phyloP scores from a whole-genome alignment of 129 eudicot species.

The Flaveria linearis region DNA sequence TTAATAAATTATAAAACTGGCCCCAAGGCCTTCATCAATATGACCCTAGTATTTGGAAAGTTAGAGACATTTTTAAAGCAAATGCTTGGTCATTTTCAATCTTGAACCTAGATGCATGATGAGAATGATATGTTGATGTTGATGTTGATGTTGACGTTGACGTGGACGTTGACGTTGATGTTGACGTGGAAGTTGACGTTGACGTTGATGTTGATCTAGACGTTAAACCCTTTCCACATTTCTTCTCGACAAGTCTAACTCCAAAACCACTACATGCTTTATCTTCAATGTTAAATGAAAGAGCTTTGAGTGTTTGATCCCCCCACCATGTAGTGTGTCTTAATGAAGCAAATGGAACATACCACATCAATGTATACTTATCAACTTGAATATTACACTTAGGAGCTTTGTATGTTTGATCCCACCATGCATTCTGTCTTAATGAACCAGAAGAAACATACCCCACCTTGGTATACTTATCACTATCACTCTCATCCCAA shows the following conservation, averaged over 20 bases:
- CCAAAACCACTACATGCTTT: background rate
- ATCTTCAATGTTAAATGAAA: background rate
- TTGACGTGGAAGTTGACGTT: background rate
- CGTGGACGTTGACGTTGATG: background rate
- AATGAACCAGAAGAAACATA: background rate
- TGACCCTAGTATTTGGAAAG: too few species aligned
- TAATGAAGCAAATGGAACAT: background rate
- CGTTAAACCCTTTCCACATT: background rate
- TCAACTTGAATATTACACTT: background rate
- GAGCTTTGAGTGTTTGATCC: background rate
- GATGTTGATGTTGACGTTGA: too few species aligned
- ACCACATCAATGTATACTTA: background rate
- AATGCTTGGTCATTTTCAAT: background rate
- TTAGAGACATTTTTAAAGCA: background rate
- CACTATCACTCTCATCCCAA: background rate
- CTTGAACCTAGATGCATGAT: background rate
- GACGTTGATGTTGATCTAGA: background rate
- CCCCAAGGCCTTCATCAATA: too few species aligned
- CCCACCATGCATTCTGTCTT: background rate
- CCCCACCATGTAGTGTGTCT: background rate
- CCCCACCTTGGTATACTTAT: background rate
- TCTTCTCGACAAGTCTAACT: background rate
- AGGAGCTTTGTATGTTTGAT: background rate
- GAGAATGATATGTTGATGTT: background rate
- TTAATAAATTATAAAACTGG: too few species aligned